phyloP scores from a whole-genome alignment of 1,284 basidiomycete species.

The Heterobasidion irregulare region DNA sequence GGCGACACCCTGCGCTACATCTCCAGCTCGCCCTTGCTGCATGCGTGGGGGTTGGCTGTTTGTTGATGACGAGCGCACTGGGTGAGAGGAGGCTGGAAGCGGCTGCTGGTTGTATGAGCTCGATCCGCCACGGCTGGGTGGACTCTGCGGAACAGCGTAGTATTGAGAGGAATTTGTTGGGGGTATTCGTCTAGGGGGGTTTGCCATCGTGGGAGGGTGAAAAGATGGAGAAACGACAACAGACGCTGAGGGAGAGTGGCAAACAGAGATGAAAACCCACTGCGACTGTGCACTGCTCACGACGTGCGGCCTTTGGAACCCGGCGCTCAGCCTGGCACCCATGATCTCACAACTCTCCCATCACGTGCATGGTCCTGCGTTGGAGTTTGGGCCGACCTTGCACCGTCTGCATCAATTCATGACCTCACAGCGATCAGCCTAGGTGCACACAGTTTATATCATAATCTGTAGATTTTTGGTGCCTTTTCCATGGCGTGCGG shows the following conservation, averaged over 20 bases:
- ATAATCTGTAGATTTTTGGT: too few relatives aligned
- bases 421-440: too few relatives aligned
- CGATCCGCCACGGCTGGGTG: constrained; percentile 18
- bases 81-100: constrained; percentile 15
- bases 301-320: not conserved
- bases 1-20: constrained; percentile 62
- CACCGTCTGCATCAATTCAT: too few relatives aligned
- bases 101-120: constrained; percentile 13
- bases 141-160: constrained; percentile 43
- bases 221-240: not conserved
- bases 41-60: constrained; percentile 13
- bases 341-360: too few relatives aligned
- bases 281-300: not conserved
- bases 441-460: too few relatives aligned
- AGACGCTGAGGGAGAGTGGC: not conserved
- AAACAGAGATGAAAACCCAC: not conserved
- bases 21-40: constrained; percentile 31
- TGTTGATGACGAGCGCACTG: constrained; percentile 19
- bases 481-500: too few relatives aligned
- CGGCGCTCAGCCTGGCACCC: not conserved
- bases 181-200: constrained; percentile 26
- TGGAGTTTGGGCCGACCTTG: too few relatives aligned
- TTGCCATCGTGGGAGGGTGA: constrained; percentile 21
- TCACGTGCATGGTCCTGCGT: too few relatives aligned
- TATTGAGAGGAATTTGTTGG: constrained; percentile 29